These are phyloP conservation scores for Fusarium torreyae DNA, from an alignment of 2,329 filamentous ascomycete species.

Conservation along the genomic window DNA sequence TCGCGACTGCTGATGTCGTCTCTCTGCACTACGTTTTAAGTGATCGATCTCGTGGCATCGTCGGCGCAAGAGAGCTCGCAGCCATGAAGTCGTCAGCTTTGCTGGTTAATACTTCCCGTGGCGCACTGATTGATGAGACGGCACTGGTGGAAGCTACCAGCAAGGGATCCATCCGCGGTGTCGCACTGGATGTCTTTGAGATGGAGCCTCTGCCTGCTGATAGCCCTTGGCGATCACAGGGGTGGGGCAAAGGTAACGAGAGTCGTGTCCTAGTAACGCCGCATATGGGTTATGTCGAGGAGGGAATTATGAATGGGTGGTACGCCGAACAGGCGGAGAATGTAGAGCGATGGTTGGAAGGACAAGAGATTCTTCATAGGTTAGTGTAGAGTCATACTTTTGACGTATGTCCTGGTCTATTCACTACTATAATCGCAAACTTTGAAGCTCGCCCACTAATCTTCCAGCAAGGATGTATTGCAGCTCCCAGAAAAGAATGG, in stretches of 20 bases:
- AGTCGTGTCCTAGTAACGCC: background rate
- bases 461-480: too few relatives aligned
- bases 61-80: background rate
- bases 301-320: constrained; percentile 9
- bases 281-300: constrained; percentile 17
- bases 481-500: too few relatives aligned
- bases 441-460: too few relatives aligned
- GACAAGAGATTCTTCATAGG: constrained; percentile 6
- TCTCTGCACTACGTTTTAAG: constrained; percentile 16
- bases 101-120: constrained; percentile 9
- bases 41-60: background rate
- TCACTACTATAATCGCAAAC: too few relatives aligned
- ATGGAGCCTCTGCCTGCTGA: background rate
- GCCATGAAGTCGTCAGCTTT: constrained; percentile 12
- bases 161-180: background rate
- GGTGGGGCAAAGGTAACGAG: background rate
- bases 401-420: too few relatives aligned
- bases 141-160: background rate
- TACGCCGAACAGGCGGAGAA: constrained; percentile 18
- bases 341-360: constrained; percentile 8
- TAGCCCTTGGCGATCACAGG: constrained; percentile 4
- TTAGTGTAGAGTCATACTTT: background rate
- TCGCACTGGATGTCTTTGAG: constrained; percentile 1
- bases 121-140: constrained; percentile 1
- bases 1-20: constrained; percentile 7